Evolutionary conservation across 257 asterid species (phyloP).

Genomic region (Solanum neorickii): DNA sequence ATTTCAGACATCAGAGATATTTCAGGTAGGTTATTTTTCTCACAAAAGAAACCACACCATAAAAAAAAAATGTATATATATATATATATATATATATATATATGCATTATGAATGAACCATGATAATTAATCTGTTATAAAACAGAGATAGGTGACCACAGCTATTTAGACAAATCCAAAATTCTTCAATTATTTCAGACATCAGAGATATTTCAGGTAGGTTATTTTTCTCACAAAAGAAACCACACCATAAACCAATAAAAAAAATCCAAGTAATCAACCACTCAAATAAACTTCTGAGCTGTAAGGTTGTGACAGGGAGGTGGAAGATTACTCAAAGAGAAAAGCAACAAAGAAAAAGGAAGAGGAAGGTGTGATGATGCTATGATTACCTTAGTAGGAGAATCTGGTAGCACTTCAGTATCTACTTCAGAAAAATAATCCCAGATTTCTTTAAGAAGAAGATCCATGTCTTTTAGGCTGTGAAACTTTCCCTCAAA

Average conservation of each 20-base stretch:
- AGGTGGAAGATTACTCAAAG: neutral
- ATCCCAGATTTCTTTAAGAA: constrained; percentile 45
- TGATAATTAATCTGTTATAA: neutral
- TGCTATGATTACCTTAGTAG: constrained; percentile 42
- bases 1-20: neutral
- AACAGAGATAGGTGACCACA: neutral
- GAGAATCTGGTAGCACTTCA: constrained; percentile 28
- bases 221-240: neutral
- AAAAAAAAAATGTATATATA: neutral
- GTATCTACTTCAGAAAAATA: constrained; percentile 39
- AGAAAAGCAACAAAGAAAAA: neutral
- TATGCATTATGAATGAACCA: neutral
- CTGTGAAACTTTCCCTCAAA: constrained; percentile 46
- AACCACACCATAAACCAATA: neutral
- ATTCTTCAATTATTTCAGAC: neutral
- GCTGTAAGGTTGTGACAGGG: neutral
- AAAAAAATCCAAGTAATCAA: neutral
- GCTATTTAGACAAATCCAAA: neutral
- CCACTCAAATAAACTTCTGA: neutral
- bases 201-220: neutral
- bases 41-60: neutral
- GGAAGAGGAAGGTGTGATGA: constrained; percentile 1
- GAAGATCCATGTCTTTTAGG: constrained; percentile 43
- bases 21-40: neutral
- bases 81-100: too few species aligned